phyloP scores from a whole-genome alignment of 257 asterid genomes.

The Phtheirospermum japonicum region DNA sequence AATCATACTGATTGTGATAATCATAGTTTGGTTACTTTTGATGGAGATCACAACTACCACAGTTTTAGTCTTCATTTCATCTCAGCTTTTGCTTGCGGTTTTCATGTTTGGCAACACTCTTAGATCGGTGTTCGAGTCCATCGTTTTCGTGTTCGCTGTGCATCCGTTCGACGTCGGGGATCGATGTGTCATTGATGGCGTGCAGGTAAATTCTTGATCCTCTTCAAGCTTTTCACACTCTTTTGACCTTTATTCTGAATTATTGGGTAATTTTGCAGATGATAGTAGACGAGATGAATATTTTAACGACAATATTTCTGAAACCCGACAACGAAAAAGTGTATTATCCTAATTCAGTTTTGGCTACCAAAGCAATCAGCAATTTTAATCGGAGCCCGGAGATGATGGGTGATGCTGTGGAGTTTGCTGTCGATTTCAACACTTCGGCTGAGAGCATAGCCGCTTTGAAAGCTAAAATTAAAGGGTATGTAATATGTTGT shows the following conservation, averaged over 20 bases:
- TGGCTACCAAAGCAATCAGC: slow-evolving; percentile 61
- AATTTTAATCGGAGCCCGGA: slow-evolving; percentile 69
- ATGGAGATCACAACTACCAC: slow-evolving; percentile 50
- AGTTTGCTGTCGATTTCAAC: slow-evolving; percentile 69
- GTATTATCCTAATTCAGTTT: slow-evolving; percentile 57
- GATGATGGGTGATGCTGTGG: slow-evolving; percentile 69
- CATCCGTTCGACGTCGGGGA: slow-evolving; percentile 75
- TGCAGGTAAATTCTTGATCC: slow-evolving; percentile 36
- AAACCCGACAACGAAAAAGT: slow-evolving; percentile 56
- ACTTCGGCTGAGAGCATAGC: slow-evolving; percentile 71
- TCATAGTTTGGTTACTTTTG: slow-evolving; percentile 52
- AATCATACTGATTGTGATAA: slow-evolving; percentile 38
- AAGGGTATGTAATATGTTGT: slow-evolving; percentile 40
- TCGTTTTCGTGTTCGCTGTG: slow-evolving; percentile 48
- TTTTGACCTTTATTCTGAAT: background rate
- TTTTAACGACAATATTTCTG: slow-evolving; percentile 64
- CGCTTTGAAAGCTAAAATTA: slow-evolving; percentile 53
- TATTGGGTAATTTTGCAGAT: slow-evolving; percentile 38
- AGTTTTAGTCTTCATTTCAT: slow-evolving; percentile 49
- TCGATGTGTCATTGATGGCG: slow-evolving; percentile 59
- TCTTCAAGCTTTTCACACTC: background rate
- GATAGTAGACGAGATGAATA: slow-evolving; percentile 76
- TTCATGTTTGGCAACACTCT: slow-evolving; percentile 59
- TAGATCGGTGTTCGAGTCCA: slow-evolving; percentile 46
- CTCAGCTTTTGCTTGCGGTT: slow-evolving; percentile 51